phyloP scores from a whole-genome alignment of 1,139 yeast species.

The Geotrichum phurueaensis region DNA sequence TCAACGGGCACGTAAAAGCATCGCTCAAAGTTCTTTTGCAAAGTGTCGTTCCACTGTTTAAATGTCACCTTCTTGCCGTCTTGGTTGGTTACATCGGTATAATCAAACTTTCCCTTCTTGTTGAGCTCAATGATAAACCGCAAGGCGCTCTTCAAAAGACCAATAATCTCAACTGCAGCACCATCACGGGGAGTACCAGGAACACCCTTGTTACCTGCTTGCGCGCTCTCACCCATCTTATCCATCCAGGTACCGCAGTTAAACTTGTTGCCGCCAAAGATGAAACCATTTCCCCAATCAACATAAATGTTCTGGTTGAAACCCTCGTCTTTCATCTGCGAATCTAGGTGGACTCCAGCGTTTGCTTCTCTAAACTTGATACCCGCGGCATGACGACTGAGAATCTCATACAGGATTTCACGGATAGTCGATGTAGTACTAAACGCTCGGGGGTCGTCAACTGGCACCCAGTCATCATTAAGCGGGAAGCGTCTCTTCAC shows the following conservation, averaged over 20 bases:
- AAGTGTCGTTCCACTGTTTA: conserved; percentile 62
- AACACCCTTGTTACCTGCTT: conserved; percentile 76
- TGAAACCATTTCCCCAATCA: conserved; percentile 84
- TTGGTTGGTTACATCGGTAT: conserved; percentile 41
- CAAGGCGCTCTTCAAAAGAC: conserved; percentile 74
- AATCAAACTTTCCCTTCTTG: conserved; percentile 48
- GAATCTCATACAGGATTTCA: conserved; percentile 76
- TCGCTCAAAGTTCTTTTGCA: conserved; percentile 70
- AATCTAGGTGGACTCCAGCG: conserved; percentile 82
- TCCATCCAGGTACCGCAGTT: conserved; percentile 99
- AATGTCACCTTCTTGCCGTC: conserved; percentile 50
- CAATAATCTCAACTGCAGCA: conserved; percentile 89
- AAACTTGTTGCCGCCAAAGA: conserved; percentile 85
- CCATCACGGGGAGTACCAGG: conserved; percentile 99
- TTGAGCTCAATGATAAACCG: conserved; percentile 67
- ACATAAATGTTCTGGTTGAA: conserved; percentile 75
- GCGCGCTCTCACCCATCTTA: conserved; percentile 92
- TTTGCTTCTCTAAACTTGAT: conserved; percentile 88
- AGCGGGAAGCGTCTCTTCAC: conserved; percentile 83
- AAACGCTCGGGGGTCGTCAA: conserved; percentile 70
- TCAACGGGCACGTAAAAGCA: conserved; percentile 69
- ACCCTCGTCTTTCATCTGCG: conserved; percentile 90
- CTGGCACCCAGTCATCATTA: conserved; percentile 71
- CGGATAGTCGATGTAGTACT: conserved; percentile 60
- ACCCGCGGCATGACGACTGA: conserved; percentile 81